Evolutionary conservation across 2,329 filamentous ascomycete species (phyloP).

Genomic region (Metarhizium brunneum): DNA sequence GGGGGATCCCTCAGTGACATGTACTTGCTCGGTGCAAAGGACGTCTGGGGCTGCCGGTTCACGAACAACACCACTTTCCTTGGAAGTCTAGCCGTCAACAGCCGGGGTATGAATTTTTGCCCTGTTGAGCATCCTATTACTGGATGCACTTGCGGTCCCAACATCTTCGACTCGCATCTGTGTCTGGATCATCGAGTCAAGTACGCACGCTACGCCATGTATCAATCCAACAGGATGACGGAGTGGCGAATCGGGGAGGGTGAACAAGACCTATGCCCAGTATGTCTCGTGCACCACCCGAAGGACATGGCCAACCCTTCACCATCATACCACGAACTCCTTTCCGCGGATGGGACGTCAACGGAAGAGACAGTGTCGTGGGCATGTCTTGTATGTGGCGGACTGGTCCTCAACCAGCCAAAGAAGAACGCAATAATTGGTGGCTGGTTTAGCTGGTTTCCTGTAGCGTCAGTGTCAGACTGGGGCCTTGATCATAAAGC

Average conservation of each 20-base stretch:
- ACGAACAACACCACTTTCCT: neutral
- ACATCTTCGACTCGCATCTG: slow-evolving; percentile 21
- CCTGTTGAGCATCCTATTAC: slow-evolving; percentile 13
- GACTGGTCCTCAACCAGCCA: slow-evolving; percentile 19
- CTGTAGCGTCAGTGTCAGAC: neutral
- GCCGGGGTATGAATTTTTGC: neutral
- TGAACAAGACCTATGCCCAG: neutral
- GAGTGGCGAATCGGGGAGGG: slow-evolving; percentile 13
- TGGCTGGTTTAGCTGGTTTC: slow-evolving; percentile 11
- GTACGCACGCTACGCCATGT: slow-evolving; percentile 16
- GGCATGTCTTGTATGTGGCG: slow-evolving; percentile 24
- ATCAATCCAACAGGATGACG: slow-evolving; percentile 13
- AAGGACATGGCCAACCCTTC: neutral
- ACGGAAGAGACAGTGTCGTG: slow-evolving; percentile 12
- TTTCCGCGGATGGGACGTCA: neutral
- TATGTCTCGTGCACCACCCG: neutral
- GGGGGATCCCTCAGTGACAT: neutral
- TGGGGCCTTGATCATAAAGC: neutral
- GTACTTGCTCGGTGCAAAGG: slow-evolving; percentile 9
- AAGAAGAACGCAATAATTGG: slow-evolving; percentile 10
- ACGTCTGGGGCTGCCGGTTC: slow-evolving; percentile 17
- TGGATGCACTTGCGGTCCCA: slow-evolving; percentile 28
- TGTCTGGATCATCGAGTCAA: slow-evolving; percentile 26
- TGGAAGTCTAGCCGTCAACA: neutral
- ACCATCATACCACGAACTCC: neutral